phyloP scores from a whole-genome alignment of 345 rosid species.

The Eutrema heterophyllum region DNA sequence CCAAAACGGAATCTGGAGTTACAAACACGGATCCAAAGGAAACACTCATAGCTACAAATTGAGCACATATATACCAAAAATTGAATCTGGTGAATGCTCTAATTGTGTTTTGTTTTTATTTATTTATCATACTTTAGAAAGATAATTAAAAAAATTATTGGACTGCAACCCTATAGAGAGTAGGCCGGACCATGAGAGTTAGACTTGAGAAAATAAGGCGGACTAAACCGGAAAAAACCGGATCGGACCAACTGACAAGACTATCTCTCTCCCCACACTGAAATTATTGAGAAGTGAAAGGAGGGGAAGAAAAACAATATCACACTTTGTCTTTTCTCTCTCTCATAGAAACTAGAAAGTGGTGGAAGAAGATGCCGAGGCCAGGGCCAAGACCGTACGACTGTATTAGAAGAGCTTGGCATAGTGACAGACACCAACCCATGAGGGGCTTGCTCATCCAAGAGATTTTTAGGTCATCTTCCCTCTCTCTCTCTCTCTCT shows the following conservation, averaged over 20 bases:
- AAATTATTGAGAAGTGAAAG: constrained; percentile 27
- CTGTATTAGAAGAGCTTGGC: constrained; percentile 95
- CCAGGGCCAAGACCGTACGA: constrained; percentile 97
- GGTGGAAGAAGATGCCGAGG: constrained; percentile 65
- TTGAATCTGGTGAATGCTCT: too few species aligned
- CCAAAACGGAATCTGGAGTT: too few species aligned
- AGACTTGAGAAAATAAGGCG: neutral
- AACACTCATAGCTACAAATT: too few species aligned
- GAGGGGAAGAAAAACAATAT: neutral
- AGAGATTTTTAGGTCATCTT: constrained; percentile 74
- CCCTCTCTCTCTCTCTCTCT: neutral
- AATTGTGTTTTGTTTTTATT: too few species aligned
- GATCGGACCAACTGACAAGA: constrained; percentile 8
- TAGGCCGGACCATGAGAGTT: constrained; percentile 11
- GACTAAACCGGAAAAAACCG: neutral
- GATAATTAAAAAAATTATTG: neutral
- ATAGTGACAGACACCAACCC: constrained; percentile 90
- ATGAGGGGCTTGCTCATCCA: constrained; percentile 84
- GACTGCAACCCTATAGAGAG: constrained; percentile 14
- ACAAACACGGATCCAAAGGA: too few species aligned
- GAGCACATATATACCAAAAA: too few species aligned
- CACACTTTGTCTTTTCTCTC: constrained; percentile 11
- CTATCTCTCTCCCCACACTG: constrained; percentile 6
- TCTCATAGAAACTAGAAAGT: constrained; percentile 1
- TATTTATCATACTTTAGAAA: too few species aligned